Evolutionary conservation across 2,329 filamentous ascomycete species (phyloP).

Genomic region (Zarea fungicola): DNA sequence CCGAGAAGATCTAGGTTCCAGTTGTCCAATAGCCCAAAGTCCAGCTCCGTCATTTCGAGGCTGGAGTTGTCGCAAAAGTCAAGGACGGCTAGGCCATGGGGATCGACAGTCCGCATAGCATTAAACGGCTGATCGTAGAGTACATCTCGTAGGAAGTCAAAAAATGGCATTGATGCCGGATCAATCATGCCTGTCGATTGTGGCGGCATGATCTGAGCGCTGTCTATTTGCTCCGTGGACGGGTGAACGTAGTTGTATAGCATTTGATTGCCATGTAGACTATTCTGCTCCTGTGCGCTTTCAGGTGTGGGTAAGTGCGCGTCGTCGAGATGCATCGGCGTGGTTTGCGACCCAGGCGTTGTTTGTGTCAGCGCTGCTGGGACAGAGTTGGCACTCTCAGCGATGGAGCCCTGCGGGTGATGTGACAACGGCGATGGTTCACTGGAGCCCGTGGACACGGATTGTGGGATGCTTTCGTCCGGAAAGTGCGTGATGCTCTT

Average conservation of each 20-base stretch:
- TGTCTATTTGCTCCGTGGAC: slow-evolving; percentile 2
- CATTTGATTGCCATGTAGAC: slow-evolving; percentile 13
- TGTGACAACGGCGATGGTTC: slow-evolving; percentile 11
- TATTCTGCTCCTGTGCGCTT: slow-evolving; percentile 17
- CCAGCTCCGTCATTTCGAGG: slow-evolving; percentile 46
- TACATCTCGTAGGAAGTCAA: slow-evolving; percentile 46
- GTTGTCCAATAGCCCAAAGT: slow-evolving; percentile 46
- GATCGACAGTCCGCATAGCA: slow-evolving; percentile 30
- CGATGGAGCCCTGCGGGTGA: not conserved
- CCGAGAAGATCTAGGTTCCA: slow-evolving; percentile 39
- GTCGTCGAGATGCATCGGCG: slow-evolving; percentile 27
- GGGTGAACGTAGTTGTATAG: not conserved
- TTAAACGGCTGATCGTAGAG: slow-evolving; percentile 42
- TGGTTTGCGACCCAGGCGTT: slow-evolving; percentile 22
- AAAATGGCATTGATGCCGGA: slow-evolving; percentile 37
- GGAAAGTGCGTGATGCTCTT: slow-evolving; percentile 41
- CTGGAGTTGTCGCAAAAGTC: slow-evolving; percentile 47
- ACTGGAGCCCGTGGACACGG: slow-evolving; percentile 2
- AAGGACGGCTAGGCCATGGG: slow-evolving; percentile 39
- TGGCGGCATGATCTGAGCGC: slow-evolving; percentile 15
- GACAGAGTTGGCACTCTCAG: slow-evolving; percentile 17
- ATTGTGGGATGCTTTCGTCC: slow-evolving; percentile 21
- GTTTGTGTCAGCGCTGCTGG: slow-evolving; percentile 19
- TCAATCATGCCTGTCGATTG: slow-evolving; percentile 19
- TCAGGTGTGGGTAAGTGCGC: slow-evolving; percentile 31